Percentiles rank a stretch among this genome's conserved stretches.
Conservation (phyloP, 306 rosid genomes). For the Cicer pinnatifidum region DNA sequence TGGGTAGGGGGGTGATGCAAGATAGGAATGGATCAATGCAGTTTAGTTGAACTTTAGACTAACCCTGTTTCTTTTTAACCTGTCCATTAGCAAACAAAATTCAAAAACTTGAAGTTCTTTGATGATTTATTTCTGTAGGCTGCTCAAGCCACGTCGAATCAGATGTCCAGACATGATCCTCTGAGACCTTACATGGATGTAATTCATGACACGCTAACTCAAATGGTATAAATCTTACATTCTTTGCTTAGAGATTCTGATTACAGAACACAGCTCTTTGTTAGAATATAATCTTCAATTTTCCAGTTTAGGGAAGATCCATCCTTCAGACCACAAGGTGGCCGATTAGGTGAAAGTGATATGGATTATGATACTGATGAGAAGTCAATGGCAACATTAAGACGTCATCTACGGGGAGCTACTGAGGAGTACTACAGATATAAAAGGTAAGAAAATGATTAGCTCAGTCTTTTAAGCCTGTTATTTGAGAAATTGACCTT, state of each 20-base stretch:
- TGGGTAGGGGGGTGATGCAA: slow-evolving; percentile 18
- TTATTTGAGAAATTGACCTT: slow-evolving; percentile 25
- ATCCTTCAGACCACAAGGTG: slow-evolving; percentile 96
- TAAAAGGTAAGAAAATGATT: slow-evolving; percentile 70
- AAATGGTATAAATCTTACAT: slow-evolving; percentile 65
- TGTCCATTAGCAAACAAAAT: neutral
- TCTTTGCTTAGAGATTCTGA: slow-evolving; percentile 28
- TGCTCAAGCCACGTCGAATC: slow-evolving; percentile 96
- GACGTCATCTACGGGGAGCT: slow-evolving; percentile 94
- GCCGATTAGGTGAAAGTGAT: slow-evolving; percentile 82
- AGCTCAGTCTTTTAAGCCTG: slow-evolving; percentile 35
- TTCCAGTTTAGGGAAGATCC: slow-evolving; percentile 88
- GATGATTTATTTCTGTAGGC: slow-evolving; percentile 58
- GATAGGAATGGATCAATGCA: slow-evolving; percentile 18
- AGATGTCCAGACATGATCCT: slow-evolving; percentile 94
- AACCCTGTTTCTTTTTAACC: slow-evolving; percentile 22
- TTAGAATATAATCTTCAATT: slow-evolving; percentile 42
- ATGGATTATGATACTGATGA: slow-evolving; percentile 98
- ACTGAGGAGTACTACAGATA: slow-evolving; percentile 89
- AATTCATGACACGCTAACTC: slow-evolving; percentile 75
- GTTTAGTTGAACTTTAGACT: slow-evolving; percentile 28
- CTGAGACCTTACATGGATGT: slow-evolving; percentile 88
- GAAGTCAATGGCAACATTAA: slow-evolving; percentile 95
- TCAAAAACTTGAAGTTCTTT: slow-evolving; percentile 1
- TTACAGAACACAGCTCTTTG: slow-evolving; percentile 21